Conservation (phyloP, 495 filamentous ascomycete genomes). For the Pyrenula massariospora region DNA sequence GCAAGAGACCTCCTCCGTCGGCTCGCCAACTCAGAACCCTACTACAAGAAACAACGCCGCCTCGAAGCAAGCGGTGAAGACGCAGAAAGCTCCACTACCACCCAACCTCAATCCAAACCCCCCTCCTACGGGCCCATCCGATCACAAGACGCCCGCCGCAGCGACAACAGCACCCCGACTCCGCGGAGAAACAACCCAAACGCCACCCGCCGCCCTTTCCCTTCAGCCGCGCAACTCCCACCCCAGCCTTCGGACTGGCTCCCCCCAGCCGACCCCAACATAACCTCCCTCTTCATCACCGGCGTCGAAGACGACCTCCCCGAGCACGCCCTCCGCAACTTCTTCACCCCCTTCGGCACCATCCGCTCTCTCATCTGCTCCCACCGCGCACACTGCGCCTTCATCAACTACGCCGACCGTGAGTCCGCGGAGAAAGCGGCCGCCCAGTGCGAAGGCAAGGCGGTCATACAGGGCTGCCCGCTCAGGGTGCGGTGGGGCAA, state of each 20-base stretch:
- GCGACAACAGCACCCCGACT: conserved; percentile 31
- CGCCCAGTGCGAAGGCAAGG: conserved; percentile 73
- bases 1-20: conserved; percentile 76
- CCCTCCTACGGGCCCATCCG: conserved; percentile 44
- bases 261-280: conserved; percentile 69
- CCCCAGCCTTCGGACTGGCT: conserved; percentile 70
- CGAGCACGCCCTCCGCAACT: conserved; percentile 78
- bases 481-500: conserved; percentile 83
- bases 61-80: conserved; percentile 41
- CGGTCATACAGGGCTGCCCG: conserved; percentile 73
- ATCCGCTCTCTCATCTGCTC: conserved; percentile 87
- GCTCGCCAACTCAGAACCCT: conserved; percentile 85
- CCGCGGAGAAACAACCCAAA: conserved; percentile 18
- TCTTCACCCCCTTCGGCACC: conserved; percentile 78
- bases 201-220: conserved; percentile 45
- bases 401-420: conserved; percentile 81
- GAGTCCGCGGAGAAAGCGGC: conserved; percentile 77
- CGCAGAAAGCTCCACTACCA: conserved; percentile 17
- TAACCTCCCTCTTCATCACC: conserved; percentile 87
- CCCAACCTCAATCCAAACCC: conserved; percentile 19
- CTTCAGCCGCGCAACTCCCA: conserved; percentile 56
- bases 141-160: conserved; percentile 39
- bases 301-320: conserved; percentile 94
- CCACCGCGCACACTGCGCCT: conserved; percentile 92
- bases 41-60: conserved; percentile 73